These are phyloP conservation scores for Microbotryomycetes sp. DNA, from an alignment of 1,284 basidiomycete species.

Conservation along the genomic window DNA sequence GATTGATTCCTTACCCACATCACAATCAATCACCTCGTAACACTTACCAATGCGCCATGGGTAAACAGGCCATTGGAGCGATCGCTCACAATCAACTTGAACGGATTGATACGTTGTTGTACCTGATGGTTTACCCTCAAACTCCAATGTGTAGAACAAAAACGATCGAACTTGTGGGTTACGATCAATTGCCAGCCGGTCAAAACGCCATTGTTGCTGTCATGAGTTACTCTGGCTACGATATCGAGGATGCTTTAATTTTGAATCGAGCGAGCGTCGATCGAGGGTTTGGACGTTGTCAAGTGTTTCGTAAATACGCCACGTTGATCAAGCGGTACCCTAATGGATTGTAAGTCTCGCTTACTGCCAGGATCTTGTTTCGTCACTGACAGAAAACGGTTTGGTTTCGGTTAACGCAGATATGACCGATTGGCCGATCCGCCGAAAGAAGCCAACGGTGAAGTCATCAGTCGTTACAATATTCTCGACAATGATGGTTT, in stretches of 20 bases:
- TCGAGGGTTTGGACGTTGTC: constrained; percentile 94
- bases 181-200: constrained; percentile 92
- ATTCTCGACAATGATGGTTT: constrained; percentile 88
- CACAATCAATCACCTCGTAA: constrained; percentile 99
- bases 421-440: constrained; percentile 92
- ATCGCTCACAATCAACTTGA: constrained; percentile 98
- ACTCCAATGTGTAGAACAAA: constrained; percentile 99
- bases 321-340: constrained; percentile 93
- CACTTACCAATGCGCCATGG: constrained; percentile 99
- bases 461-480: constrained; percentile 70
- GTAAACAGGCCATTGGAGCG: constrained; percentile 99
- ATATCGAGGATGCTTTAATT: constrained; percentile 98
- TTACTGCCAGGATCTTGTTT: neutral
- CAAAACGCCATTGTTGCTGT: constrained; percentile 98
- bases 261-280: constrained; percentile 94
- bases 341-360: constrained; percentile 76
- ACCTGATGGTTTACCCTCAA: constrained; percentile 98
- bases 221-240: constrained; percentile 98
- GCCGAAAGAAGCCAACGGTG: constrained; percentile 68
- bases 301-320: constrained; percentile 92
- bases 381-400: constrained; percentile 1
- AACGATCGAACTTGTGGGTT: constrained; percentile 93
- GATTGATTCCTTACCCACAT: constrained; percentile 97
- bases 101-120: constrained; percentile 96
- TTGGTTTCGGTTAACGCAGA: constrained; percentile 45